Base-by-base conservation (phyloP, 768 basidiomycete genomes). In the Amanita molliuscula region DNA sequence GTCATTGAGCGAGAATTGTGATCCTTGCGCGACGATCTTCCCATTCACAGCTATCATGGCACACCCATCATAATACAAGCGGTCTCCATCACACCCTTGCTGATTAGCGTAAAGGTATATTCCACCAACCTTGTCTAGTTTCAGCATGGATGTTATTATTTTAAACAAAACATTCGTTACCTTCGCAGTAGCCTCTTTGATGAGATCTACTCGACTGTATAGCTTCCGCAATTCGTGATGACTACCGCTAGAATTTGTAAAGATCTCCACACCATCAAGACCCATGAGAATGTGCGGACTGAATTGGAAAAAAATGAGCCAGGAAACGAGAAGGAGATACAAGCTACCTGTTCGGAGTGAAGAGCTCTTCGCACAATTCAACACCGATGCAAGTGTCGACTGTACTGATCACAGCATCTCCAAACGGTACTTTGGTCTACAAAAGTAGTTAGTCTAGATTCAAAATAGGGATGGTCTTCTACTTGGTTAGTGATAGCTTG, bases 161-260 rank as follows among this genome's bases (percentile, higher is more conserved):
- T 35, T 40, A 29, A 4, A 9, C n/a, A n/a, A 3, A 11, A 1
- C 29, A 25, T 4, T 9, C 18, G 54, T 50, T 55, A 88, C 95
- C 79, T 98, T 99, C 52, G 84, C 70, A 1, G 95, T 99, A 1
- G 96, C 96, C 61, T 97, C 96, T 60, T 89, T 93, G 68, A 99
- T 97, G 9, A 99, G 73, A 53, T 99, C 93, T 1, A 98, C 79
- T 6, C 96, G 81, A 6, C 79, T 81, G 60, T 91, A 80, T 21
- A 99, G 76, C 65, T 99, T 99, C n/a, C 96, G 83, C 21, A 99
- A 81, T 62, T 98, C 96, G 60, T 99, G 96, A 62, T 99, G 96
- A 64, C 91, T 95, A 4, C 93, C 96, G 55, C 90, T 94, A 1
- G 96, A 98, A 67, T 99, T 99, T 7, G 95, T 97, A 62, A 98